Evolutionary conservation across 805 yeast genomes (phyloP).

Genomic region (Pichia nanzhaoensis): DNA sequence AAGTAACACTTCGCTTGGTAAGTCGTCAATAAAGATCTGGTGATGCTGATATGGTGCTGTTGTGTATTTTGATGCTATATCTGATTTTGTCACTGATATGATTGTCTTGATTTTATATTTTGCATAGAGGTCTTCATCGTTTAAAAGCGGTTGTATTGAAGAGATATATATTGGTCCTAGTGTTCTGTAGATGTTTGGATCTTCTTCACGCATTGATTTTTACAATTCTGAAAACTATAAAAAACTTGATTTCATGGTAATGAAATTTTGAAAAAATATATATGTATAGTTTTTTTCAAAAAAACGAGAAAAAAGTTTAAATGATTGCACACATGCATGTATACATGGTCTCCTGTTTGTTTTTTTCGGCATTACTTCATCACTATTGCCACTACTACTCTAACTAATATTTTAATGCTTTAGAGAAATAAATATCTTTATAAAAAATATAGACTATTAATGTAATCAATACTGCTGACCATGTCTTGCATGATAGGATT

Average conservation of each 20-base stretch:
- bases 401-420: too few relatives aligned
- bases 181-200: conserved; percentile 40
- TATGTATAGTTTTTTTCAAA: too few relatives aligned
- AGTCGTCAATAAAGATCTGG: conserved; percentile 70
- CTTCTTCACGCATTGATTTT: too few relatives aligned
- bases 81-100: conserved; percentile 61
- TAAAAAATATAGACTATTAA: not conserved
- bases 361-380: too few relatives aligned
- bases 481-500: conserved; percentile 3
- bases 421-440: not conserved
- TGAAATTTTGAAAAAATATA: too few relatives aligned
- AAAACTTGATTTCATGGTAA: too few relatives aligned
- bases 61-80: conserved; percentile 46
- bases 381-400: too few relatives aligned
- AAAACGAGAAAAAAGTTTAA: not conserved
- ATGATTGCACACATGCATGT: too few relatives aligned
- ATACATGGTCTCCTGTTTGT: too few relatives aligned
- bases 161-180: conserved; percentile 78
- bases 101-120: conserved; percentile 62
- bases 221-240: too few relatives aligned
- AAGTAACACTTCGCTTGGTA: conserved; percentile 57
- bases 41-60: conserved; percentile 39
- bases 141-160: conserved; percentile 57
- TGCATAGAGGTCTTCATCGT: conserved; percentile 43
- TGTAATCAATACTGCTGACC: not conserved